Percentiles rank a stretch among this genome's conserved stretches.
These are phyloP conservation scores for Endothia cerciana DNA, from an alignment of 2,329 filamentous ascomycete species.

Conservation along the genomic window DNA sequence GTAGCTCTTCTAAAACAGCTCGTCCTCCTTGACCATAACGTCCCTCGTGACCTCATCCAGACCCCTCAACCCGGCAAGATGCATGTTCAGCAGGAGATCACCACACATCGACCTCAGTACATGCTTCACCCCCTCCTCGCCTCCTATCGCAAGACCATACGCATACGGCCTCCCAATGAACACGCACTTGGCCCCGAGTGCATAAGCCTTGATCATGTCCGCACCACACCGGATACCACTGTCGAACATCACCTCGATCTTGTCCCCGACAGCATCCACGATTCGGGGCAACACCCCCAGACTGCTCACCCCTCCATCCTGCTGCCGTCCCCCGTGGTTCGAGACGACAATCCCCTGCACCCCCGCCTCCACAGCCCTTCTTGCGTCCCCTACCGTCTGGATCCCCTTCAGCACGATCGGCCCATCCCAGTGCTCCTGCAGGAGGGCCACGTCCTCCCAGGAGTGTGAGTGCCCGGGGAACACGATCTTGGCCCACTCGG, in stretches of 20 bases:
- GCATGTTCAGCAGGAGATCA: constrained; percentile 26
- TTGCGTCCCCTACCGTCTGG: constrained; percentile 68
- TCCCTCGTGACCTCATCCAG: constrained; percentile 22
- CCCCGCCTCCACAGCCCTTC: constrained; percentile 60
- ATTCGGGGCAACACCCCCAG: constrained; percentile 23
- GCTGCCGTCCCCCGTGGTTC: constrained; percentile 66
- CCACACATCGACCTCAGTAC: constrained; percentile 26
- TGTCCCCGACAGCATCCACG: constrained; percentile 58
- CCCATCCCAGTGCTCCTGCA: constrained; percentile 60
- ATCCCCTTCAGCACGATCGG: constrained; percentile 71
- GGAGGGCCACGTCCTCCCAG: constrained; percentile 70
- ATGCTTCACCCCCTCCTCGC: constrained; percentile 26
- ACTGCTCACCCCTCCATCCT: constrained; percentile 26
- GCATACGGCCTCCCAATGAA: constrained; percentile 56
- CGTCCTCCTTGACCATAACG: constrained; percentile 22
- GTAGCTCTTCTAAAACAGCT: constrained; percentile 13
- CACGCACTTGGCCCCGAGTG: constrained; percentile 65
- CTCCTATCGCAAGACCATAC: constrained; percentile 25
- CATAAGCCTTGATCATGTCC: constrained; percentile 70
- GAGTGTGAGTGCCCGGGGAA: constrained; percentile 61
- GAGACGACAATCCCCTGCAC: constrained; percentile 70
- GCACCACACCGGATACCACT: constrained; percentile 68
- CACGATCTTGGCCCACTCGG: constrained; percentile 58
- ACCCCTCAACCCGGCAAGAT: constrained; percentile 20
- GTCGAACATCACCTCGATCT: constrained; percentile 66